Conservation (phyloP, 1,284 basidiomycete genomes). For the Xanthoconium separans region DNA sequence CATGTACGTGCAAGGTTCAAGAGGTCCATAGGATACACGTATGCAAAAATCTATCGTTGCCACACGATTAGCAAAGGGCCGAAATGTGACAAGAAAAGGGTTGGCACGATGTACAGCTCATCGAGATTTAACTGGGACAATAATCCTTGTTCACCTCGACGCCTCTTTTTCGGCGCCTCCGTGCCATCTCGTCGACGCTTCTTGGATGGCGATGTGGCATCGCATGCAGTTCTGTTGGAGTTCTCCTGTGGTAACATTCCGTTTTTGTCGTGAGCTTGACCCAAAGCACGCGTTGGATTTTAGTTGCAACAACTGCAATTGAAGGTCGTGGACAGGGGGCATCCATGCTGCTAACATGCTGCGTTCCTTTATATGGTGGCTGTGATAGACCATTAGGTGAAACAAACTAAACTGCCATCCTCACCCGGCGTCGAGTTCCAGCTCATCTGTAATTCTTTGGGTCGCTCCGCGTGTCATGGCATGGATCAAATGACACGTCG, state of each 20-base stretch:
- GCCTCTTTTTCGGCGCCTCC: conserved; percentile 12
- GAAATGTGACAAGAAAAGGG: neutral
- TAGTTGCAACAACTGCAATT: conserved; percentile 11
- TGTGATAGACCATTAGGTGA: conserved; percentile 24
- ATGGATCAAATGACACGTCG: no score
- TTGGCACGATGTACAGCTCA: conserved; percentile 16
- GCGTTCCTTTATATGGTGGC: conserved; percentile 11
- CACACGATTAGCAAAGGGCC: neutral
- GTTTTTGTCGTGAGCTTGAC: conserved; percentile 1
- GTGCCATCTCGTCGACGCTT: conserved; percentile 4
- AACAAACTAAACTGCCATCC: no score
- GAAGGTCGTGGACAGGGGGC: conserved; percentile 12
- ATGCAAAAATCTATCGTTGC: neutral
- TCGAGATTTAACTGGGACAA: conserved; percentile 20
- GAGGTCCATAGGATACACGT: conserved; percentile 3
- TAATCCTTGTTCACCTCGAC: conserved; percentile 10
- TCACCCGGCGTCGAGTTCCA: no score
- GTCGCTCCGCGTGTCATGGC: no score
- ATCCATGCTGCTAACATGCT: neutral
- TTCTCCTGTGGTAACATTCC: neutral
- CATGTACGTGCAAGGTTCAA: conserved; percentile 6
- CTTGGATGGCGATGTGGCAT: neutral
- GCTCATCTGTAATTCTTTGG: no score
- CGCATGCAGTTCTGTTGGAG: neutral
- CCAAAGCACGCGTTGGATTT: neutral